Percentiles rank a stretch among this genome's conserved stretches.
Conservation (phyloP, 2,329 filamentous ascomycete genomes). For the Colletotrichum tropicicola region DNA sequence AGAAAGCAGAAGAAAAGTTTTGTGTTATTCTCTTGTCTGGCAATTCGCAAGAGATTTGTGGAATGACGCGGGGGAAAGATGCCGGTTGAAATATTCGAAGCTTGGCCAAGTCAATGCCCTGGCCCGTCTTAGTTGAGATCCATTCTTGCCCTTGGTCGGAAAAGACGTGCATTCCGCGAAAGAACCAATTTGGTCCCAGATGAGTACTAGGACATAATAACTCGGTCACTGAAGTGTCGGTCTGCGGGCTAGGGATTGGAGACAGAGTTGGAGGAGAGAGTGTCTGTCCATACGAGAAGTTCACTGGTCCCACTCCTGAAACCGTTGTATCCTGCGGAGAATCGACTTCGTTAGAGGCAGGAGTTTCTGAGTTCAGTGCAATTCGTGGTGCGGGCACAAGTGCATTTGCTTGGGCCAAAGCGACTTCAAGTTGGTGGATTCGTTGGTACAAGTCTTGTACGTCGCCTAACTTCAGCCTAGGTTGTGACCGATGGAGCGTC, state of each 20-base stretch:
- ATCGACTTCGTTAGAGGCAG: not conserved
- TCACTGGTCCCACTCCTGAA: not conserved
- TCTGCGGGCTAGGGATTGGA: not conserved
- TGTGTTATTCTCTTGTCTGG: not conserved
- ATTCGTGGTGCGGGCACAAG: not conserved
- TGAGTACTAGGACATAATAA: not conserved
- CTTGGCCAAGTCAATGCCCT: slow-evolving; percentile 7
- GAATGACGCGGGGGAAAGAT: not conserved
- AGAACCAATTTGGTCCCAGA: slow-evolving; percentile 19
- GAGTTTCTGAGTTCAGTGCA: not conserved
- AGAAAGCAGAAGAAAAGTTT: not conserved
- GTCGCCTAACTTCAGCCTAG: not conserved
- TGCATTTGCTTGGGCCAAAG: not conserved
- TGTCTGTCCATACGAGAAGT: too few species aligned
- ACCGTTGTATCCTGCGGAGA: not conserved
- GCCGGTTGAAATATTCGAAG: not conserved
- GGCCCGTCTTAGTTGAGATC: slow-evolving; percentile 8
- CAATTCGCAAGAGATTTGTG: not conserved
- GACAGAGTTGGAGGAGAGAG: not conserved
- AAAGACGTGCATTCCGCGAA: slow-evolving; percentile 9
- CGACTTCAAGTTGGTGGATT: not conserved
- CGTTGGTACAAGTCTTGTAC: slow-evolving; percentile 7
- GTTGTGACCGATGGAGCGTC: too few species aligned
- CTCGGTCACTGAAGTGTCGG: not conserved
- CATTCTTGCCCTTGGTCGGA: slow-evolving; percentile 4